Evolutionary conservation across 805 yeast species (phyloP), one percentile per base, ranked within the genome.

Genomic region (Pichia scutulata): DNA sequence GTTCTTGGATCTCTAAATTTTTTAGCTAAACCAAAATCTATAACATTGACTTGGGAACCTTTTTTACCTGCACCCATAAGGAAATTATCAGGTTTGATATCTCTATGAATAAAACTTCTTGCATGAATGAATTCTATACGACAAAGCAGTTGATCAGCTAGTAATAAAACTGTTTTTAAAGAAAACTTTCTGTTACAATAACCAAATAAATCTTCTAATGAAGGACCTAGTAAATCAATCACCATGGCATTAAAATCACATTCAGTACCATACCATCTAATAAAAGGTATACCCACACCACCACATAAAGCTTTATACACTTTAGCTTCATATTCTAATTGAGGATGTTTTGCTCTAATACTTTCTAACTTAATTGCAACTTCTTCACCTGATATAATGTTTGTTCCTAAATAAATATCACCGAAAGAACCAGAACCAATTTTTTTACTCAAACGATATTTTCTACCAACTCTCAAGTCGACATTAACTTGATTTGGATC

Each of bases 401-500:
- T 93, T 24, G 96, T 88, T 13, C 96, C 87, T 57, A 89, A 76
- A 69, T 93, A 93, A 60, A 92, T 93, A 66, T 93, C 99, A 52
- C 99, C 99, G 68, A 92, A 92, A 12, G 97, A 90, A 19, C 99
- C 99, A 40, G 93, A 83, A 21, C 99, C 99, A 61, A 92, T 92
- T 70, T 90, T 90, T 54, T 97, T 84, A 39, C 97, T 96, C 62
- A 90, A 84, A 50, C 96, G 80, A 70, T 83, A 90, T 70, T 90
- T 92, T 73, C 93, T 87, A 47, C 98, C 98, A 39, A 92, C 92
- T 66, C 95, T 78, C 64, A 86, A 76, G 68, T 87, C 96, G 80
- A 66, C 52, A 36, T 50, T 50, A n/a, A 50, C 52, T 39, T 50
- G 52, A 47, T 50, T 50, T 25, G 52, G 48, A 43, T 50, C 52